Evolutionary conservation across 805 yeast species (phyloP).

Genomic region (Candida taoyuanica): DNA sequence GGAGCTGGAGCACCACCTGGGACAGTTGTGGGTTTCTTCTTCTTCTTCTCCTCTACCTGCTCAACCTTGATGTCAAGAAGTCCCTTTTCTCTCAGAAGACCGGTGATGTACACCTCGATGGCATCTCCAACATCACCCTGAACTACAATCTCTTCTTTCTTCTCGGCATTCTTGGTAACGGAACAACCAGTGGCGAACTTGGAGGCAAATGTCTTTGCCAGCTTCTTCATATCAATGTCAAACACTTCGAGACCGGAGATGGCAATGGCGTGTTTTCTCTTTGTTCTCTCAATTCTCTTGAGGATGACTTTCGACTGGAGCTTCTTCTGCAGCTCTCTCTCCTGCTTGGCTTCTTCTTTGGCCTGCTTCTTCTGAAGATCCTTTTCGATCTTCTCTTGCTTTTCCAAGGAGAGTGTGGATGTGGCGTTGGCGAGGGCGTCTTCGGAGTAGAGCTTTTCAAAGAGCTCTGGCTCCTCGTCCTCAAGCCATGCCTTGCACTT

Average conservation of each 20-base stretch:
- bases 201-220: slow-evolving; percentile 87
- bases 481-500: slow-evolving; percentile 83
- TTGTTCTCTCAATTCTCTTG: slow-evolving; percentile 85
- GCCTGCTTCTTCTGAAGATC: slow-evolving; percentile 82
- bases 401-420: slow-evolving; percentile 62
- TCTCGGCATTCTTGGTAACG: slow-evolving; percentile 84
- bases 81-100: slow-evolving; percentile 75
- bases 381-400: slow-evolving; percentile 75
- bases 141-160: slow-evolving; percentile 84
- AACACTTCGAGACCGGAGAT: slow-evolving; percentile 85
- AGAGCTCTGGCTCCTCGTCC: slow-evolving; percentile 53
- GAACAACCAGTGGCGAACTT: slow-evolving; percentile 96
- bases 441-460: slow-evolving; percentile 53
- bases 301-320: slow-evolving; percentile 76
- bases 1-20: slow-evolving; percentile 12
- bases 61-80: slow-evolving; percentile 84
- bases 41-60: slow-evolving; percentile 75
- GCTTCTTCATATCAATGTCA: slow-evolving; percentile 83
- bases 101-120: slow-evolving; percentile 70
- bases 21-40: slow-evolving; percentile 42
- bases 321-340: slow-evolving; percentile 75
- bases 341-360: slow-evolving; percentile 80
- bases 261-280: slow-evolving; percentile 81
- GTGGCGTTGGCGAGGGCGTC: slow-evolving; percentile 53
- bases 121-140: slow-evolving; percentile 96